Conservation (phyloP, 1,139 yeast genomes). For the Blastobotrys raffinosifermentans region DNA sequence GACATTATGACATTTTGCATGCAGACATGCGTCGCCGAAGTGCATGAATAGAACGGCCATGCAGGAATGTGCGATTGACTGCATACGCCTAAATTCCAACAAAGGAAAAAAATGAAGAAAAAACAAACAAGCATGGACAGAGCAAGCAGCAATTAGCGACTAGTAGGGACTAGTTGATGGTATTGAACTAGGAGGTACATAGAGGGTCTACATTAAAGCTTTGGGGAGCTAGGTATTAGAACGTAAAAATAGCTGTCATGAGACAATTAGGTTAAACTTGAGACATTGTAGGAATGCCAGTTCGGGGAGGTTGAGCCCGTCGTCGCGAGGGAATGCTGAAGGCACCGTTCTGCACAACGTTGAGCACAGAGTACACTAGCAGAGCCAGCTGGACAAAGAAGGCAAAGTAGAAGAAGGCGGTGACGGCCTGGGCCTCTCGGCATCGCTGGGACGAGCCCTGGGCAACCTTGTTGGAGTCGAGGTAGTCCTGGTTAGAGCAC, state of each 20-base stretch:
- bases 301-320: slow-evolving; percentile 51
- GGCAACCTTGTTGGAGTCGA: slow-evolving; percentile 58
- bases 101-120: too few relatives aligned
- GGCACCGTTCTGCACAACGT: slow-evolving; percentile 65
- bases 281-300: slow-evolving; percentile 85
- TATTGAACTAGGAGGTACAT: not conserved
- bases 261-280: slow-evolving; percentile 49
- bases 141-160: too few relatives aligned
- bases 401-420: slow-evolving; percentile 86
- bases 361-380: slow-evolving; percentile 52
- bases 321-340: slow-evolving; percentile 49
- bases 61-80: too few relatives aligned
- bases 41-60: too few relatives aligned
- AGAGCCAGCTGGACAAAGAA: slow-evolving; percentile 71
- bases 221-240: not conserved
- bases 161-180: not conserved
- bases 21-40: too few relatives aligned
- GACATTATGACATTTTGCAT: too few relatives aligned
- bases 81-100: too few relatives aligned
- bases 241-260: too few relatives aligned
- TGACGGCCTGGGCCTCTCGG: slow-evolving; percentile 90
- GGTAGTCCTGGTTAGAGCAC: slow-evolving; percentile 62
- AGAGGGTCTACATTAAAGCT: not conserved
- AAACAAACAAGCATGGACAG: too few relatives aligned
- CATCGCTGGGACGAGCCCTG: slow-evolving; percentile 81